Conservation (phyloP, 257 asterid species). For the Plantago major region DNA sequence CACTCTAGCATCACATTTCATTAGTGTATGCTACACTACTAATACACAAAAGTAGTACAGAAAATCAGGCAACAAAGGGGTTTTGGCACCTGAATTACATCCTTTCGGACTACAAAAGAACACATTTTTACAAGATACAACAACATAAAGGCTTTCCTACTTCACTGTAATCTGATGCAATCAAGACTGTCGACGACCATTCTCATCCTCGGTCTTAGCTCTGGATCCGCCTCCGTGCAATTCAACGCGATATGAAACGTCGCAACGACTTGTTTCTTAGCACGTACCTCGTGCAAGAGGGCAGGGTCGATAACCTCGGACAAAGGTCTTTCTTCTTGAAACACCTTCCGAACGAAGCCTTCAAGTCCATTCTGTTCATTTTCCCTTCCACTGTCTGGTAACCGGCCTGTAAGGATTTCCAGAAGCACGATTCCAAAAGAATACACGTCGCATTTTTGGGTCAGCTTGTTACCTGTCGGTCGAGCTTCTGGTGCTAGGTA, state of each 20-base stretch:
- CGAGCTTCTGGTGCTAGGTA: conserved; percentile 71
- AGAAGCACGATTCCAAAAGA: conserved; percentile 75
- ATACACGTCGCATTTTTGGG: conserved; percentile 78
- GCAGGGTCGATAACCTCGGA: conserved; percentile 76
- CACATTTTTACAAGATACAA: conserved; percentile 15
- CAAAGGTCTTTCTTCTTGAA: conserved; percentile 67
- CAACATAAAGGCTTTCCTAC: conserved; percentile 14
- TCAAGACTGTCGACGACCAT: conserved; percentile 74
- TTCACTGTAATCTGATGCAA: conserved; percentile 39
- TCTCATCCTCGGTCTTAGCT: conserved; percentile 87
- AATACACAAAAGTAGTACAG: not conserved
- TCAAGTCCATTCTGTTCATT: conserved; percentile 61
- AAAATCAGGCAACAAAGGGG: not conserved
- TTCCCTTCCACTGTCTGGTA: conserved; percentile 34
- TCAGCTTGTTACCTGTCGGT: conserved; percentile 34
- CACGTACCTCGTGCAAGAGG: conserved; percentile 74
- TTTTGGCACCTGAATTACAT: not conserved
- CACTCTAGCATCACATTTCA: no score
- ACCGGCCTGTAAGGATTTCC: conserved; percentile 75
- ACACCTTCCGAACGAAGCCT: conserved; percentile 60
- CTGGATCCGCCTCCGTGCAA: conserved; percentile 81
- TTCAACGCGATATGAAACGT: conserved; percentile 69
- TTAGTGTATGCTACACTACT: no score
- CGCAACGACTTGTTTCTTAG: conserved; percentile 86
- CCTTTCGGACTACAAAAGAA: not conserved